Evolutionary conservation across 768 basidiomycete species (phyloP), one percentile per base, ranked within the genome.

Genomic region (Chalciporus piperatus): DNA sequence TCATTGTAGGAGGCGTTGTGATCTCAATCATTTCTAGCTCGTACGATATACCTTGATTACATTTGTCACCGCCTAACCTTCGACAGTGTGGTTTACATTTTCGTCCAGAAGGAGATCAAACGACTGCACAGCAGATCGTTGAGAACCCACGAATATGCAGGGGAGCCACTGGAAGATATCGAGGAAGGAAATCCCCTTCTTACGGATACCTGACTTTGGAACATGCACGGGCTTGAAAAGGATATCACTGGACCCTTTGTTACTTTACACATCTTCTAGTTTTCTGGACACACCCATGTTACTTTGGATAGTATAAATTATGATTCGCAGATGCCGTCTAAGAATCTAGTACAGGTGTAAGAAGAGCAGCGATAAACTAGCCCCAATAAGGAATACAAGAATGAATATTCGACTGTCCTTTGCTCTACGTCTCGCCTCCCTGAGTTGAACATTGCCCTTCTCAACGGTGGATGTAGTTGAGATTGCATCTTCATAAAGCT

Each of bases 401-500:
- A 99, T 81, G 72, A 92, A 98, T 58, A 94, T 73, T 68, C 97
- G 77, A 37, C 90, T 82, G 60, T 97, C 95, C 60, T 88, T 84
- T 27, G 87, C 89, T 50, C 94, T 77, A 67, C 91, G 79, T 67
- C 84, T 84, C 14, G 97, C 96, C 73, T 94, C 92, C 67, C 81
- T 85, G 50, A 99, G 76, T 70, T 99, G 92, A 39, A 79, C 75
- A 60, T 98, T 98, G 30, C 96, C 94, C 67, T 88, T 89, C 59
- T 89, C 89, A 35, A 98, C 85, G 42, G 84, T 88, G 8, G 82
- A 84, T 11, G 91, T 87, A 25, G 89, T 90, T 2, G 87, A 82
- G 48, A 97, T 86, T 9, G 93, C 95, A 63, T 99, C 96, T 59
- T 97, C 93, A 64, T 92, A 97, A 54, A 99, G 73, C 68, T 92